phyloP scores from a whole-genome alignment of 768 basidiomycete genomes.

The Megacollybia marginata region DNA sequence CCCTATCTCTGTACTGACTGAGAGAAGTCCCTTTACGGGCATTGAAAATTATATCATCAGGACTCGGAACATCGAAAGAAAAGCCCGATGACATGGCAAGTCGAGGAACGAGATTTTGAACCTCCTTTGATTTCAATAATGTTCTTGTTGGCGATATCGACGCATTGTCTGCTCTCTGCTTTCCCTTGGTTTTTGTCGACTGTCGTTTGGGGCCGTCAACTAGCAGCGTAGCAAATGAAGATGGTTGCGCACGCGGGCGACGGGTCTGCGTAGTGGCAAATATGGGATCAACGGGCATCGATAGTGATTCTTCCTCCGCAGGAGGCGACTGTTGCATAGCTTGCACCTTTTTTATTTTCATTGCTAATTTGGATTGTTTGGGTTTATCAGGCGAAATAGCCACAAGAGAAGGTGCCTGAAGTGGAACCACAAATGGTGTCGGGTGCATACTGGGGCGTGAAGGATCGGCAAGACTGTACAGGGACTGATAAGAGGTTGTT shows the following conservation, averaged over 20 bases:
- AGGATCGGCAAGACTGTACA: conserved; percentile 55
- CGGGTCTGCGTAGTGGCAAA: conserved; percentile 50
- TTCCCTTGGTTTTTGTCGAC: conserved; percentile 18
- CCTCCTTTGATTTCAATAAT: conserved; percentile 7
- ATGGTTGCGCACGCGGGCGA: conserved; percentile 67
- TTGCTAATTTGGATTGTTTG: conserved; percentile 67
- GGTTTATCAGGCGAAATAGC: conserved; percentile 21
- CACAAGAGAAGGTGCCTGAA: conserved; percentile 17
- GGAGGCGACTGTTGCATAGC: conserved; percentile 30
- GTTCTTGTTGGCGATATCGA: neutral
- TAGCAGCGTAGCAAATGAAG: conserved; percentile 69
- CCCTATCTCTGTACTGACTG: conserved; percentile 25
- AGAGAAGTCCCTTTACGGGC: conserved; percentile 73
- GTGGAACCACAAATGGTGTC: conserved; percentile 36
- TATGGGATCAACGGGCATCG: conserved; percentile 32
- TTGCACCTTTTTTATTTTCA: conserved; percentile 61
- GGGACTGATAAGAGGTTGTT: conserved; percentile 72
- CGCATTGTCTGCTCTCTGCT: conserved; percentile 16
- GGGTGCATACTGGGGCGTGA: conserved; percentile 32
- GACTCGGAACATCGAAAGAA: conserved; percentile 79
- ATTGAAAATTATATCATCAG: conserved; percentile 81
- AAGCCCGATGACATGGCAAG: conserved; percentile 35
- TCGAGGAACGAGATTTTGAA: conserved; percentile 27
- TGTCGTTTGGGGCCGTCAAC: conserved; percentile 37
- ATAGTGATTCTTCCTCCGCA: conserved; percentile 31